These are phyloP conservation scores for Lolium rigidum DNA, from an alignment of 176 grass and related monocot genomes.

Conservation along the genomic window DNA sequence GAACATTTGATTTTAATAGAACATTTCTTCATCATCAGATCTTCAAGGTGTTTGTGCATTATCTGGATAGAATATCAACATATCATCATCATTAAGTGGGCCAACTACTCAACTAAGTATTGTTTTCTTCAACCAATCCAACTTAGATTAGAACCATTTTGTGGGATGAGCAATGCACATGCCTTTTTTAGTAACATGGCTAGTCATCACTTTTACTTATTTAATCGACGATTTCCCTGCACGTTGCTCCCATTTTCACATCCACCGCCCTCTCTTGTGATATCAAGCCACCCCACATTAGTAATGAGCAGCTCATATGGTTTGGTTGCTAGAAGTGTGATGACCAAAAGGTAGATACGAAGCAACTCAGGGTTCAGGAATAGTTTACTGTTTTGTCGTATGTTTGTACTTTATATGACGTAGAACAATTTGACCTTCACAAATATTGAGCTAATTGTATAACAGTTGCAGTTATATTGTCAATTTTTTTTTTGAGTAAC, in stretches of 20 bases:
- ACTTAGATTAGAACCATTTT: neutral
- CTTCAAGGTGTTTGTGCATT: neutral
- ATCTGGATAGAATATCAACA: neutral
- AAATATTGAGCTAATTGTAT: slow-evolving; percentile 24
- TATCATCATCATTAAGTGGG: slow-evolving; percentile 16
- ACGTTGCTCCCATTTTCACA: neutral
- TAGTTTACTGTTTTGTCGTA: neutral
- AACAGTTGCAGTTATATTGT: slow-evolving; percentile 2
- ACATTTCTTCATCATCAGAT: neutral
- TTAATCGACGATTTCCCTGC: neutral
- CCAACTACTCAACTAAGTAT: neutral
- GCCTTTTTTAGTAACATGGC: neutral
- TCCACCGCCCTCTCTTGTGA: neutral
- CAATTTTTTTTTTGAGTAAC: neutral
- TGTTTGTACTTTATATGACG: neutral
- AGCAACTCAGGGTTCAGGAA: neutral
- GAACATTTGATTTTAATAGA: neutral
- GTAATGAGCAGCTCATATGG: neutral
- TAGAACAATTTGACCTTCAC: neutral
- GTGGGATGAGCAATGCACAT: neutral
- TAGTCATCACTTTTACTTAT: neutral
- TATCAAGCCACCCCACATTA: neutral
- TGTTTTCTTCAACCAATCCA: slow-evolving; percentile 5
- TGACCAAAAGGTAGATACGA: neutral
- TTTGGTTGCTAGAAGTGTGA: neutral